Conservation (phyloP, 306 rosid species). For the Arachis stenosperma region DNA sequence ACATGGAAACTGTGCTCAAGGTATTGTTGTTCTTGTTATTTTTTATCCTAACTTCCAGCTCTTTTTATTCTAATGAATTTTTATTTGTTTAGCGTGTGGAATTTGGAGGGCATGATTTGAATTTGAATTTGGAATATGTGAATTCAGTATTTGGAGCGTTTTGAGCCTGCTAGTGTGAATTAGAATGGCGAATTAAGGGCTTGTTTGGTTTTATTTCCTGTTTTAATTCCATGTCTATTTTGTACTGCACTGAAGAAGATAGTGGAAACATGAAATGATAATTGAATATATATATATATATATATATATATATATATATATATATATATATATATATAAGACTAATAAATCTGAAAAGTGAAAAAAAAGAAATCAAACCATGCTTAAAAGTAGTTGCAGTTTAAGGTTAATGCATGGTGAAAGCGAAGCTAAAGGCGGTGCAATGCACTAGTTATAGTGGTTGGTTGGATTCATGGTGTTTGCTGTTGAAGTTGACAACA, state of each 20-base stretch:
- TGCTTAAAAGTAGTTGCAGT: constrained; percentile 10
- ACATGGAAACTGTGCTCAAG: constrained; percentile 80
- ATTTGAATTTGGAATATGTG: neutral
- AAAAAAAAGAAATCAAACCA: too few species aligned
- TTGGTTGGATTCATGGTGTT: constrained; percentile 27
- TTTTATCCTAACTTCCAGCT: neutral
- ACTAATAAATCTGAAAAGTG: too few species aligned
- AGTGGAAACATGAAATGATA: too few species aligned
- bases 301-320: too few species aligned
- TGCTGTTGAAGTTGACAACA: constrained; percentile 6
- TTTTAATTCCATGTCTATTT: too few species aligned
- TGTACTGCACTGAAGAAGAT: too few species aligned
- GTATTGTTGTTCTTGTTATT: constrained; percentile 37
- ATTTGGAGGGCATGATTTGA: constrained; percentile 19
- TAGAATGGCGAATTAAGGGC: neutral
- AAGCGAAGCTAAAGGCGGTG: neutral
- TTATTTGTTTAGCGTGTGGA: neutral
- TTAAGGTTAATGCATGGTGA: neutral
- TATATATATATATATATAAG: too few species aligned
- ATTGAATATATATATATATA: too few species aligned
- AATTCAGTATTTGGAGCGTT: constrained; percentile 1
- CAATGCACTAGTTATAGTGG: neutral
- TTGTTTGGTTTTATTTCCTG: too few species aligned
- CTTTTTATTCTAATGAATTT: constrained; percentile 4
- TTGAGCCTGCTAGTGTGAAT: neutral